Evolutionary conservation across 108 stramenopile genomes (phyloP).

Genomic region (Fragilaria crotonensis): DNA sequence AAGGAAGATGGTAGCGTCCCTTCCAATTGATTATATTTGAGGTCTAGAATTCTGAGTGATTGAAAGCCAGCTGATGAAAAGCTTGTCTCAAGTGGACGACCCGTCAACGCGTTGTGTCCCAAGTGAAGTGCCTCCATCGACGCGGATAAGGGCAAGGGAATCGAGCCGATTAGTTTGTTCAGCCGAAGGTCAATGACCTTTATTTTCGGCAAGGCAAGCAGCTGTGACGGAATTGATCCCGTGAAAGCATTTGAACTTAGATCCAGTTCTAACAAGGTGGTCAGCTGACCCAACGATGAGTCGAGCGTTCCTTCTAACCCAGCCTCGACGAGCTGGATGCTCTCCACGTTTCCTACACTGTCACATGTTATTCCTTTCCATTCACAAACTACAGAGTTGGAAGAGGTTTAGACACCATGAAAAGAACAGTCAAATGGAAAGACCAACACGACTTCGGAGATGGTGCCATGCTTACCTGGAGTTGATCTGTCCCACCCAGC

Average conservation of each 20-base stretch:
- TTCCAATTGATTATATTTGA: constrained; percentile 5
- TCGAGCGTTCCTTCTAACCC: constrained; percentile 14
- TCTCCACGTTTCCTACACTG: constrained; percentile 20
- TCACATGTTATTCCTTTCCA: constrained; percentile 48
- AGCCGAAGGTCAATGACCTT: neutral
- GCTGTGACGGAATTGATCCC: neutral
- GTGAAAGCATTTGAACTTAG: neutral
- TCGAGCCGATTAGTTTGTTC: neutral
- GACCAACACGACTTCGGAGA: neutral
- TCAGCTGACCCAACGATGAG: neutral
- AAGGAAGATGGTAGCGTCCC: constrained; percentile 10
- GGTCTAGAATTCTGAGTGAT: neutral
- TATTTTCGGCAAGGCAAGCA: neutral
- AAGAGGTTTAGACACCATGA: neutral
- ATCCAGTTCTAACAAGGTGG: neutral
- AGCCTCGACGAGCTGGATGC: constrained; percentile 26
- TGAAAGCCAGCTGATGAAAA: neutral
- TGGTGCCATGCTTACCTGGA: neutral
- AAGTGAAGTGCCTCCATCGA: neutral
- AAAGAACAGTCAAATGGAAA: neutral
- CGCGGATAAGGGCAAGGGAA: neutral
- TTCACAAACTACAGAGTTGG: constrained; percentile 16
- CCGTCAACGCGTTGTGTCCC: constrained; percentile 1
- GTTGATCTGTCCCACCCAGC: constrained; percentile 8
- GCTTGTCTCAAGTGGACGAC: neutral